These are phyloP conservation scores for Ceratobasidium sp. DNA, from an alignment of 1,284 basidiomycete species.

Conservation along the genomic window DNA sequence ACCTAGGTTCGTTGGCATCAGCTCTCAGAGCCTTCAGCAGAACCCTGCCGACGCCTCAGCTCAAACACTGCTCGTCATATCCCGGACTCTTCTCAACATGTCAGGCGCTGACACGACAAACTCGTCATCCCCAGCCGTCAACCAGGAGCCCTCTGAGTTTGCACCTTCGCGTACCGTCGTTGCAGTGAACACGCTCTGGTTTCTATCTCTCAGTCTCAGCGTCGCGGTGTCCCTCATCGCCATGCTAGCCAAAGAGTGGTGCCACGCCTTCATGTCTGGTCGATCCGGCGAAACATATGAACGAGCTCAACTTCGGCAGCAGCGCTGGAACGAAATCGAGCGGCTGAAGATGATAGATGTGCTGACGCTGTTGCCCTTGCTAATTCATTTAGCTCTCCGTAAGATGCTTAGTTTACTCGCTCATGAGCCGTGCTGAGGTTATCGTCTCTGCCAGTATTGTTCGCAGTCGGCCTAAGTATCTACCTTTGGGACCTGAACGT, in stretches of 20 bases:
- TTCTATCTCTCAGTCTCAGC: slow-evolving; percentile 20
- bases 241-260: slow-evolving; percentile 15
- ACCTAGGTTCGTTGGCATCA: slow-evolving; percentile 4
- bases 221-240: slow-evolving; percentile 1
- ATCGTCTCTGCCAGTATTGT: neutral
- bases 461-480: slow-evolving; percentile 20
- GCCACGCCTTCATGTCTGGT: neutral
- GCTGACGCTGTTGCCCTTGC: neutral
- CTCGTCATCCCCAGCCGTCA: neutral
- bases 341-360: slow-evolving; percentile 2
- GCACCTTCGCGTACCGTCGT: neutral
- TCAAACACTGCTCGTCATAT: neutral
- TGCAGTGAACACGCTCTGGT: neutral
- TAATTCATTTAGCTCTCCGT: slow-evolving; percentile 10
- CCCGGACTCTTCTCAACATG: neutral
- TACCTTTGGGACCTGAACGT: slow-evolving; percentile 22
- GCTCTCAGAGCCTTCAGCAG: slow-evolving; percentile 17
- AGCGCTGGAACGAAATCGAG: neutral
- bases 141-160: neutral
- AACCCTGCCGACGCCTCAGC: neutral
- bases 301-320: slow-evolving; percentile 2
- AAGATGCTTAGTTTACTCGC: neutral
- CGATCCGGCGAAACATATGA: neutral
- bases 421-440: neutral
- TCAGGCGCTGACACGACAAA: no score